Evolutionary conservation across 208 protist genomes (phyloP), one percentile per base, ranked within the genome.

Genomic region (Leishmania mexicana): DNA sequence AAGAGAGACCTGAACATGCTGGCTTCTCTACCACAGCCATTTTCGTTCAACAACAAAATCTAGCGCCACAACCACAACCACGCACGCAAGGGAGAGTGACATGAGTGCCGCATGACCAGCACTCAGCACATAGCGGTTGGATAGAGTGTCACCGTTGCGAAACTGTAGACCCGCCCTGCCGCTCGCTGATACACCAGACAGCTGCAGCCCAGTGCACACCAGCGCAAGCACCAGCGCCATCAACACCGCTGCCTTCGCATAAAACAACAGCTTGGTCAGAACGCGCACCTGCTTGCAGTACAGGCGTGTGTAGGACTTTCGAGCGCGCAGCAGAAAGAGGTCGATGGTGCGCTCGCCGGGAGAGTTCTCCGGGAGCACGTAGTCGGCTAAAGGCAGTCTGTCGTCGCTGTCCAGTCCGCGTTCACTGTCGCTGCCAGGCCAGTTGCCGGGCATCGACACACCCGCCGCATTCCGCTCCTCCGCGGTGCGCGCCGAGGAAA

Each of bases 321-420:
- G 78, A 19, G 78, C 67, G 75, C 71, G 78, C 71, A n/a, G 60
- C 42, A 81, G 60, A 49, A 81, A 81, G 24, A 81, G 78, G 57
- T 76, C 71, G 54, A 81, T 76, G n/a, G 51, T 81, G 28, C 57
- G 78, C 78, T 76, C 78, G 3, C 78, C 78, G 8, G 78, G 78
- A 28, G 78, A 70, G 78, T 42, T 53, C 71, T 76, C 78, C 78
- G 68, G 51, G 45, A 13, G 70, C 2, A 24, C 78, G 71, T 76
- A 75, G 54, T 65, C 38, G 17, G 38, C 54, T 24, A 11, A 54
- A 28, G 70, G 70, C 54, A n/a, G 42, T 24, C 15, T 60, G 53
- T 24, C 31, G 51, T 60, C 68, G 38, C 73, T 71, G 21, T 40
- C 15, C 65, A 38, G 38, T 38, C 51, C 54, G 54, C 67, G 21